Conservation (phyloP, 139 green algal species). For the Trebouxia sp. region DNA sequence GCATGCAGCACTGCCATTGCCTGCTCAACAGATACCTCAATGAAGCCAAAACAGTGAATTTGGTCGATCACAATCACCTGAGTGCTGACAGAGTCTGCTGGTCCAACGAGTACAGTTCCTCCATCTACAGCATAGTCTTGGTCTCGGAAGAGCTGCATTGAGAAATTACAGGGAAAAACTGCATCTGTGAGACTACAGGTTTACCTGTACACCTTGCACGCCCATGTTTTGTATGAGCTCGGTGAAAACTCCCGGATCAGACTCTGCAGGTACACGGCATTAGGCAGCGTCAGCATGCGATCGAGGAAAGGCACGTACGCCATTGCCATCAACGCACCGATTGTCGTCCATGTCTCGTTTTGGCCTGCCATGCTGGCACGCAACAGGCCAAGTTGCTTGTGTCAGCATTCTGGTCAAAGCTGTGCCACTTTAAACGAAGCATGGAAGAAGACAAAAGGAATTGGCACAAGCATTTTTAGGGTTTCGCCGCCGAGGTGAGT, state of each 20-base stretch:
- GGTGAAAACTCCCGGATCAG: slow-evolving; percentile 87
- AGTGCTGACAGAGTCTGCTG: slow-evolving; percentile 58
- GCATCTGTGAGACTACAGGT: background rate
- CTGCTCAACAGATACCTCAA: too few relatives aligned
- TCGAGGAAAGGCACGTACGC: too few relatives aligned
- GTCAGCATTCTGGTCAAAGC: too few relatives aligned
- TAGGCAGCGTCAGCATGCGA: too few relatives aligned
- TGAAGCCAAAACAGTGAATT: too few relatives aligned
- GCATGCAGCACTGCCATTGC: background rate
- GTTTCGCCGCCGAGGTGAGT: slow-evolving; percentile 3
- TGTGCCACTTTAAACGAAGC: too few relatives aligned
- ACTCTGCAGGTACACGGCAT: too few relatives aligned
- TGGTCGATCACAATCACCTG: too few relatives aligned
- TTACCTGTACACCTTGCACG: slow-evolving; percentile 84
- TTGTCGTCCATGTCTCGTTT: slow-evolving; percentile 37
- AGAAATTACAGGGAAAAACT: background rate
- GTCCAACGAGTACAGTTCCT: slow-evolving; percentile 91
- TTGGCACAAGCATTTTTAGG: background rate
- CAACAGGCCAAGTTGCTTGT: too few relatives aligned
- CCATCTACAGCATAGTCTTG: slow-evolving; percentile 57
- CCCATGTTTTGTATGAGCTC: slow-evolving; percentile 92
- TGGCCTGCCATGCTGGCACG: background rate
- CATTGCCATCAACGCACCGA: too few relatives aligned
- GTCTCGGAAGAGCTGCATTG: too few relatives aligned
- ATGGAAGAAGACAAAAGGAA: background rate